Conservation (phyloP, 1,139 yeast genomes). For the Pichia sp. region DNA sequence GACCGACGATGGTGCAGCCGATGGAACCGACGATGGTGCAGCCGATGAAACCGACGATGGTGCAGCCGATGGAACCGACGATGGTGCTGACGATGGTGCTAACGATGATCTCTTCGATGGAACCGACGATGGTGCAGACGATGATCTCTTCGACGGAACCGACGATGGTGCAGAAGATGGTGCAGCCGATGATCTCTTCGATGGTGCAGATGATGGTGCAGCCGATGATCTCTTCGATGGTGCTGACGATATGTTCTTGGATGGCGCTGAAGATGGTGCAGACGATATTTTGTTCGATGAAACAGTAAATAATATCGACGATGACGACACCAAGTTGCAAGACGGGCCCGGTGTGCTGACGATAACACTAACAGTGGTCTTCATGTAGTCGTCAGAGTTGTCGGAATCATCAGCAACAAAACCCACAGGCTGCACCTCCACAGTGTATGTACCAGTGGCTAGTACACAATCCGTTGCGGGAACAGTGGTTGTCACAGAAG, state of each 20-base stretch:
- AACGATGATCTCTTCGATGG: not conserved
- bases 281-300: not conserved
- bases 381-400: too few species aligned
- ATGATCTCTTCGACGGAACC: not conserved
- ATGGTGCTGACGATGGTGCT: not conserved
- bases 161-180: not conserved
- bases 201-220: not conserved
- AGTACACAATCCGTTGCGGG: too few species aligned
- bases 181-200: not conserved
- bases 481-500: too few species aligned
- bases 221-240: not conserved
- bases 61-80: not conserved
- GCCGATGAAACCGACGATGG: not conserved
- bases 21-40: not conserved
- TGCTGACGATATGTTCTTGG: not conserved
- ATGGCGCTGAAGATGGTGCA: not conserved
- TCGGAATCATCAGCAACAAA: too few species aligned
- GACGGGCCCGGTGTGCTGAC: not conserved
- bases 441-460: too few species aligned
- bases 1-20: not conserved
- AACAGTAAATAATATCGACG: too few species aligned
- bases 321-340: not conserved
- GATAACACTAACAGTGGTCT: too few species aligned
- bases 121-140: not conserved
- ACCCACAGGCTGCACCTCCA: too few species aligned